Conservation (phyloP, 2,329 filamentous ascomycete species). For the Cyphellophora europaea region DNA sequence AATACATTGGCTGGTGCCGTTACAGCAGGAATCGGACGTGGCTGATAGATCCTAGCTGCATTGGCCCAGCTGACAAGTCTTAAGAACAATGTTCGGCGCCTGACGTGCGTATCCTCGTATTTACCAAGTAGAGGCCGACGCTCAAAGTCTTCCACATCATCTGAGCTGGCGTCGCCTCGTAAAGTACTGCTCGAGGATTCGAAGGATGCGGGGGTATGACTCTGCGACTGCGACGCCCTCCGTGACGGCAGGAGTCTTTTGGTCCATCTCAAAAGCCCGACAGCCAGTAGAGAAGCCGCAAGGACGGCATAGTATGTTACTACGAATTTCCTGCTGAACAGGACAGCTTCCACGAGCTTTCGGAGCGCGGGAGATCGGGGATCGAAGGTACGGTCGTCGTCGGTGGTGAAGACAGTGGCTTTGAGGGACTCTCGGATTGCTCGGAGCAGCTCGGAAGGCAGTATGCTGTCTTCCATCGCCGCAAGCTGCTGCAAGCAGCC, state of each 20-base stretch:
- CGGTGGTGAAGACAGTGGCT: background rate
- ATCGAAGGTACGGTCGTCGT: background rate
- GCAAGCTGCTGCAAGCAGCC: too few species aligned
- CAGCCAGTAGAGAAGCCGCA: conserved; percentile 3
- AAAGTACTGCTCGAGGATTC: conserved; percentile 17
- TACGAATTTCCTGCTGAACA: conserved; percentile 15
- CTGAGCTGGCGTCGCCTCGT: conserved; percentile 10
- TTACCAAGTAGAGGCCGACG: conserved; percentile 1
- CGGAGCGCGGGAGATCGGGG: conserved; percentile 3
- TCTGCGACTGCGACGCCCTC: conserved; percentile 3
- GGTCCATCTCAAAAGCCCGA: background rate
- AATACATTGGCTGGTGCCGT: conserved; percentile 38
- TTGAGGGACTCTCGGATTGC: background rate
- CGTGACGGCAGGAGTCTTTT: background rate
- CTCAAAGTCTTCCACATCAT: conserved; percentile 7
- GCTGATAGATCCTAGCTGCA: conserved; percentile 42
- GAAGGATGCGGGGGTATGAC: background rate
- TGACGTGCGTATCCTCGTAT: conserved; percentile 3
- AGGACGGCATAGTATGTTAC: conserved; percentile 12
- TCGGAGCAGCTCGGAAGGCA: background rate
- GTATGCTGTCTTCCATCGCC: background rate
- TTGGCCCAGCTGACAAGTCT: background rate
- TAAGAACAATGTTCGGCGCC: conserved; percentile 5
- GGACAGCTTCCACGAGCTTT: conserved; percentile 11
- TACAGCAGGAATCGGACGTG: conserved; percentile 45